Evolutionary conservation across 2,329 filamentous ascomycete species (phyloP), one percentile per base, ranked within the genome.

Genomic region (Pseudogymnoascus sp.): DNA sequence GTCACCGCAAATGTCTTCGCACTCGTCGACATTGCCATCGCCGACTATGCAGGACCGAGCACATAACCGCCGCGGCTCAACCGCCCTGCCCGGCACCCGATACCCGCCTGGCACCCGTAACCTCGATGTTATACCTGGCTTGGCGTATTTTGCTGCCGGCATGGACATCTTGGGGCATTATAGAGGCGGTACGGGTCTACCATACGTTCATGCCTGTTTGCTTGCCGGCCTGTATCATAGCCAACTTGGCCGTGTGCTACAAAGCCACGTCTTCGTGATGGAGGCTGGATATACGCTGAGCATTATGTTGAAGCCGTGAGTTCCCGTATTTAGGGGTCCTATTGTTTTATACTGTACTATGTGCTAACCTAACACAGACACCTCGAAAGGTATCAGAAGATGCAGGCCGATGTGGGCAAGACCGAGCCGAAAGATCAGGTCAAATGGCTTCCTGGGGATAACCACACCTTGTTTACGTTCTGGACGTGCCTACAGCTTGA

Each of bases 401-500:
- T 53, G 47, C 26, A n/a, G 9, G 23, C 28, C 15, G 15, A 53
- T 10, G 13, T 53, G 44, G 23, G 44, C 23, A 19, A 50, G 6
- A 2, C 8, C n/a, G 26, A 10, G 15, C 15, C 6, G 23, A 13
- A 13, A 53, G 4, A 8, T 13, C 15, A 28, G 23, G 9, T 17
- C 8, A 53, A 31, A 19, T 53, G 23, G 47, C 47, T 31, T 31
- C 23, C 26, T 3, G 47, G 71, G 53, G 83, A 87, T 69, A 90
- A 92, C 71, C 80, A 88, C 64, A 80, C 88, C 36, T 80, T 88
- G 13, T 82, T 96, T 69, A 88, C 91, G 0, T 97, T 93, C 71
- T 97, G 93, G 93, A 95, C 93, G 7, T 96, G 91, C 73, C 78
- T 97, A 67, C 93, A 97, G 72, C 81, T 97, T 10, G 93, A 97